phyloP scores from a whole-genome alignment of 257 asterid species.

The Handroanthus guayacan region DNA sequence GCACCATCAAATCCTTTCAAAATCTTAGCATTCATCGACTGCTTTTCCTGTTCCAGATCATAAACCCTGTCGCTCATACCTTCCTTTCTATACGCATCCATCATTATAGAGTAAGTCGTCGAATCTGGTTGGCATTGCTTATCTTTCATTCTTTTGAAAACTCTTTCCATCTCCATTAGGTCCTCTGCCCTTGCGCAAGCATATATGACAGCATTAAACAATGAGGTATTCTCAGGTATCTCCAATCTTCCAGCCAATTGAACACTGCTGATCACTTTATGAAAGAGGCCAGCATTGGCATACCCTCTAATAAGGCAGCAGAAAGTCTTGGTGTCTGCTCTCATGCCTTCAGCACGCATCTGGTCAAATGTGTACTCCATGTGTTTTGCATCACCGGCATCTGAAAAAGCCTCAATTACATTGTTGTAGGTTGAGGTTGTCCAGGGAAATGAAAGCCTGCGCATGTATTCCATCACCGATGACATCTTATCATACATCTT shows the following conservation, averaged over 20 bases:
- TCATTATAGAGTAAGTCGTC: slow-evolving; percentile 72
- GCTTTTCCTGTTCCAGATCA: slow-evolving; percentile 73
- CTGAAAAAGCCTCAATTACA: slow-evolving; percentile 90
- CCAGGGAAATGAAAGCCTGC: slow-evolving; percentile 90
- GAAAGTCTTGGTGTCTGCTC: slow-evolving; percentile 83
- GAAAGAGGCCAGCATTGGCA: slow-evolving; percentile 83
- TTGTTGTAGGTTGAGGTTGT: slow-evolving; percentile 93
- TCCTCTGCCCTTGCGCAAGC: slow-evolving; percentile 90
- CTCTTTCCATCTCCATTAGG: slow-evolving; percentile 91
- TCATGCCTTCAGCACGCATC: slow-evolving; percentile 84
- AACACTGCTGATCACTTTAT: slow-evolving; percentile 77
- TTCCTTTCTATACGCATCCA: slow-evolving; percentile 78
- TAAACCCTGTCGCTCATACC: slow-evolving; percentile 86
- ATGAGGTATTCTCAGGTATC: slow-evolving; percentile 85
- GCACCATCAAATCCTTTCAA: slow-evolving; percentile 32
- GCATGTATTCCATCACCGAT: slow-evolving; percentile 95
- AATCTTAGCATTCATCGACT: slow-evolving; percentile 36
- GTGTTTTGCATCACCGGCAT: slow-evolving; percentile 78
- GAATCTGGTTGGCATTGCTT: slow-evolving; percentile 72
- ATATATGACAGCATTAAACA: slow-evolving; percentile 76
- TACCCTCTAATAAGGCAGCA: slow-evolving; percentile 89
- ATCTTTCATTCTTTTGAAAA: slow-evolving; percentile 83
- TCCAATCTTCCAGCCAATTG: slow-evolving; percentile 82
- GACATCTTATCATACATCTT: slow-evolving; percentile 95
- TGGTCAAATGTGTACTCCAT: slow-evolving; percentile 89